phyloP scores from a whole-genome alignment of 768 basidiomycete species.

The Imleria badia region DNA sequence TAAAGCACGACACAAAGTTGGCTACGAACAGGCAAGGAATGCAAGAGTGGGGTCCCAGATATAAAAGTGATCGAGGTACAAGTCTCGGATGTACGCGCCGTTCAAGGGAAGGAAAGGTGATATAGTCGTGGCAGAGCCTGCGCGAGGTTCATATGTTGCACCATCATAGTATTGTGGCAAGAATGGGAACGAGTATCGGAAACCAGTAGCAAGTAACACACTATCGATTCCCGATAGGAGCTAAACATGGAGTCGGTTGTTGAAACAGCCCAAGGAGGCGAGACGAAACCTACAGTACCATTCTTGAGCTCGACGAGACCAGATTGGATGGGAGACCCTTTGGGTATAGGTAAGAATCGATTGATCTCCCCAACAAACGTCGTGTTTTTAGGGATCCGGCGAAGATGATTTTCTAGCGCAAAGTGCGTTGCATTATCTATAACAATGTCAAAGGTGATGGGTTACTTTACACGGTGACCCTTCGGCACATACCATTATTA shows the following conservation, averaged over 20 bases:
- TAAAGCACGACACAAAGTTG: no score
- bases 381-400: slow-evolving; percentile 11
- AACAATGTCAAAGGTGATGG: neutral
- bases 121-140: neutral
- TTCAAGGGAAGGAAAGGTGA: slow-evolving; percentile 9
- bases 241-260: neutral
- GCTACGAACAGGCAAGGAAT: slow-evolving; percentile 3
- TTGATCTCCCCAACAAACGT: slow-evolving; percentile 15
- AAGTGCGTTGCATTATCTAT: neutral
- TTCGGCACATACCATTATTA: neutral
- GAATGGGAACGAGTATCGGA: slow-evolving; percentile 17
- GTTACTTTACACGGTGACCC: neutral
- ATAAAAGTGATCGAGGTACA: slow-evolving; percentile 18
- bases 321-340: slow-evolving; percentile 12
- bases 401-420: neutral
- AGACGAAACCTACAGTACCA: slow-evolving; percentile 5
- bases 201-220: slow-evolving; percentile 14
- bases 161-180: slow-evolving; percentile 16
- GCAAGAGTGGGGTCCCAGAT: slow-evolving; percentile 14
- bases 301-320: slow-evolving; percentile 14
- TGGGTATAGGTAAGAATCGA: slow-evolving; percentile 2
- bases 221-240: slow-evolving; percentile 5
- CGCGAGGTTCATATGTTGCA: neutral
- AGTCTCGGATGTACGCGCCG: slow-evolving; percentile 9
- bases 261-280: neutral